A percentile compares a stretch with the other conserved stretches of the same genome.
phyloP scores from a whole-genome alignment of 441 rosid genomes.

The Populus trichocarpa region DNA sequence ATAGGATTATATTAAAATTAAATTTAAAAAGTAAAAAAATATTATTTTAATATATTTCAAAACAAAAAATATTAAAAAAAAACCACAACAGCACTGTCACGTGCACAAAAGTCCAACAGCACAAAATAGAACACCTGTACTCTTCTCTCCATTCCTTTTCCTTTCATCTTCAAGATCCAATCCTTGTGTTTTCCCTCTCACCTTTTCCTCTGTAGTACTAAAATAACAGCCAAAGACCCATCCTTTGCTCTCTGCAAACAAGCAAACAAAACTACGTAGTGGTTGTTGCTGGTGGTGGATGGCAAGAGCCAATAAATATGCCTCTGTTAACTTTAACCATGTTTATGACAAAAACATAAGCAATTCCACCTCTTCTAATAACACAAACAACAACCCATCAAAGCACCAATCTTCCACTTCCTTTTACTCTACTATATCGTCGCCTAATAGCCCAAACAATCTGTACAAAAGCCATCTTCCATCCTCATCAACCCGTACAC shows the following conservation, averaged over 20 bases:
- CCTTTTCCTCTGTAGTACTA: background rate
- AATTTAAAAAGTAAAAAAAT: no score
- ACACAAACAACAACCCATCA: constrained; percentile 15
- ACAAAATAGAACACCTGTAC: background rate
- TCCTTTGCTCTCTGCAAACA: background rate
- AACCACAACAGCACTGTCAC: no score
- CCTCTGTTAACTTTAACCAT: constrained; percentile 70
- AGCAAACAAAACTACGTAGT: background rate
- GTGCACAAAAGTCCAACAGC: no score
- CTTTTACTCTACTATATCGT: constrained; percentile 21
- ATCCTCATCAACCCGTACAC: constrained; percentile 33
- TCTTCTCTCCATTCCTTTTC: background rate
- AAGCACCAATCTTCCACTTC: constrained; percentile 16
- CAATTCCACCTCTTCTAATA: constrained; percentile 13
- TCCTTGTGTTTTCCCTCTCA: background rate
- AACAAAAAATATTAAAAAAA: no score
- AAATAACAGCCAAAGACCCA: background rate
- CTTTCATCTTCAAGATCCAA: background rate
- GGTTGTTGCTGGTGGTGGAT: constrained; percentile 41
- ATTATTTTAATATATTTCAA: no score
- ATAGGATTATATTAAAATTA: no score
- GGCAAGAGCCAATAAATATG: constrained; percentile 78
- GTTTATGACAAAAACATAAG: constrained; percentile 48
- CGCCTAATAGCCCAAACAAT: constrained; percentile 15
- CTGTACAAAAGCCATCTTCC: constrained; percentile 23